Percentiles rank a stretch among this genome's conserved stretches.
Evolutionary conservation across 1,139 yeast species (phyloP).

Genomic region (Lodderomyces beijingensis): DNA sequence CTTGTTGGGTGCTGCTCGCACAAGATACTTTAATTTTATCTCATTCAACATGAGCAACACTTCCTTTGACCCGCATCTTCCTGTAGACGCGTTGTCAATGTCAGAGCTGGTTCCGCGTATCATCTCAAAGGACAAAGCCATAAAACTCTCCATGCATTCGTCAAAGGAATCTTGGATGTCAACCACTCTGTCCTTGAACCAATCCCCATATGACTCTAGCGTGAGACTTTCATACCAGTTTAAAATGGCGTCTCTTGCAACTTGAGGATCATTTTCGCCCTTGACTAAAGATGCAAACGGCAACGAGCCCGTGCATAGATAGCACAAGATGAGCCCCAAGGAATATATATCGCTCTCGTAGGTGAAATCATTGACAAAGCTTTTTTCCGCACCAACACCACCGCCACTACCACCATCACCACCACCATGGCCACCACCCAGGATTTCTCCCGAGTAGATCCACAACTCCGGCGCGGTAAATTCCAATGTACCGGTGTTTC

Average conservation of each 20-base stretch:
- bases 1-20: slow-evolving; percentile 1
- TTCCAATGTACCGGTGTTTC: slow-evolving; percentile 83
- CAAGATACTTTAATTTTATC: slow-evolving; percentile 17
- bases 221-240: slow-evolving; percentile 28
- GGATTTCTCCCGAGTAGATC: slow-evolving; percentile 21
- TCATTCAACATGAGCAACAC: slow-evolving; percentile 19
- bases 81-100: slow-evolving; percentile 4
- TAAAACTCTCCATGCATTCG: slow-evolving; percentile 18
- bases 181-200: slow-evolving; percentile 20
- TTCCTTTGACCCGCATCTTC: slow-evolving; percentile 13
- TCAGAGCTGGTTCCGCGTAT: slow-evolving; percentile 21
- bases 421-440: slow-evolving; percentile 2
- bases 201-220: slow-evolving; percentile 17
- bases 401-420: slow-evolving; percentile 16
- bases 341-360: slow-evolving; percentile 77
- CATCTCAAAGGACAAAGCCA: slow-evolving; percentile 26
- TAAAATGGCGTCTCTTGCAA: slow-evolving; percentile 22
- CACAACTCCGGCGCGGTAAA: slow-evolving; percentile 84
- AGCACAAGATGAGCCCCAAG: slow-evolving; percentile 75
- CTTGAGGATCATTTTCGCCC: slow-evolving; percentile 34
- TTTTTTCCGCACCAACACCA: slow-evolving; percentile 8
- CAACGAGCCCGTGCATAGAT: slow-evolving; percentile 61
- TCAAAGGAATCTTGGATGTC: slow-evolving; percentile 9
- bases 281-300: slow-evolving; percentile 44
- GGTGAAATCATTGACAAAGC: slow-evolving; percentile 49